Conservation (phyloP, 495 filamentous ascomycete species). For the Penicillium manginii region DNA sequence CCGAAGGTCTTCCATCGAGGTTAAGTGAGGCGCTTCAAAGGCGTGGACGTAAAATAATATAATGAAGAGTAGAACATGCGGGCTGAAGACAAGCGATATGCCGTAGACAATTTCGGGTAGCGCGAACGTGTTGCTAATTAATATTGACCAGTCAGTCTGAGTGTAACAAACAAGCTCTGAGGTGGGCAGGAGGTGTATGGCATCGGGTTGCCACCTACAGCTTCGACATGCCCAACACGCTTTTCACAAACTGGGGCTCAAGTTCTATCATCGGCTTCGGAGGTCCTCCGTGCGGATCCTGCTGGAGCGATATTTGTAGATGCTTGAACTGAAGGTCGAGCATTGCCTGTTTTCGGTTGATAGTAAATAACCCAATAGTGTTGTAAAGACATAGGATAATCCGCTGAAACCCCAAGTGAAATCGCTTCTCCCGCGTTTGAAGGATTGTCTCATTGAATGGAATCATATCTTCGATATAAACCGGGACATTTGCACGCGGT, state of each 20-base stretch:
- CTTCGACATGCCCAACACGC: slow-evolving; percentile 15
- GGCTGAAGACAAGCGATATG: slow-evolving; percentile 21
- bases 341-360: slow-evolving; percentile 23
- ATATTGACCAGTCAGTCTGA: slow-evolving; percentile 10
- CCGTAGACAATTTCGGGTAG: slow-evolving; percentile 24
- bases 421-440: slow-evolving; percentile 26
- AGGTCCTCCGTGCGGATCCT: slow-evolving; percentile 20
- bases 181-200: neutral
- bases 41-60: slow-evolving; percentile 21
- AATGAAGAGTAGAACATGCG: slow-evolving; percentile 21
- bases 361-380: slow-evolving; percentile 23
- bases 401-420: slow-evolving; percentile 25
- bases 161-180: neutral
- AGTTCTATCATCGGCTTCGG: slow-evolving; percentile 17
- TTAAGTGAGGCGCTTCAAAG: slow-evolving; percentile 17
- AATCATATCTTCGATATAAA: slow-evolving; percentile 29
- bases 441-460: slow-evolving; percentile 29
- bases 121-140: slow-evolving; percentile 15
- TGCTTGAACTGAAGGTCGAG: slow-evolving; percentile 27
- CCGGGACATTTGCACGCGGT: slow-evolving; percentile 18
- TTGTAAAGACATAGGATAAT: slow-evolving; percentile 26
- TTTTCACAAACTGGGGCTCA: slow-evolving; percentile 16
- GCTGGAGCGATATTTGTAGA: slow-evolving; percentile 27
- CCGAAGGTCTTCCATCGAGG: slow-evolving; percentile 21
- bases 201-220: slow-evolving; percentile 9